phyloP scores from a whole-genome alignment of 306 rosid genomes.

The Geum urbanum region DNA sequence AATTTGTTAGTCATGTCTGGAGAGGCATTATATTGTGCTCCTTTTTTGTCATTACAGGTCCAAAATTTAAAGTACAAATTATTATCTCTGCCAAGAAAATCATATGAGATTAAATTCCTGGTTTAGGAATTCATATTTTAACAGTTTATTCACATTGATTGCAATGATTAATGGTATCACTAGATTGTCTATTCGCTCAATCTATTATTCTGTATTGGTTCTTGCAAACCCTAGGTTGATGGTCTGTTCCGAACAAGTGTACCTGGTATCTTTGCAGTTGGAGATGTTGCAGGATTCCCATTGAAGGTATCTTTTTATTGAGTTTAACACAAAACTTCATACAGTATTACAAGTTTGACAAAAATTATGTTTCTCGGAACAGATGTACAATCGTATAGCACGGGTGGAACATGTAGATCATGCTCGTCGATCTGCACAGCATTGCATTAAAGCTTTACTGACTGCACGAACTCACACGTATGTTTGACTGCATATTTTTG shows the following conservation, averaged over 20 bases:
- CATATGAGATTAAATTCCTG: background rate
- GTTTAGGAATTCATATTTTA: background rate
- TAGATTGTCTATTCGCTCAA: too few species aligned
- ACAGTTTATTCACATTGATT: background rate
- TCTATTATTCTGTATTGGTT: too few species aligned
- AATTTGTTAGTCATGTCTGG: background rate
- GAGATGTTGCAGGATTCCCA: slow-evolving; percentile 90
- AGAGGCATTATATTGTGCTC: background rate
- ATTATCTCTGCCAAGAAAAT: background rate
- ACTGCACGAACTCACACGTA: slow-evolving; percentile 75
- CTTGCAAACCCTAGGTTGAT: slow-evolving; percentile 31
- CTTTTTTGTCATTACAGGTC: background rate
- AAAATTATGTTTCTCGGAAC: slow-evolving; percentile 28
- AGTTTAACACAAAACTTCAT: slow-evolving; percentile 10
- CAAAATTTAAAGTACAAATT: background rate
- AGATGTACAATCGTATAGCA: slow-evolving; percentile 71
- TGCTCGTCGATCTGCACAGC: slow-evolving; percentile 89
- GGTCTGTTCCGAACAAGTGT: slow-evolving; percentile 69
- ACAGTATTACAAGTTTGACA: slow-evolving; percentile 16
- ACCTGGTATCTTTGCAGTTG: slow-evolving; percentile 86
- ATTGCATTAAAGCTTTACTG: slow-evolving; percentile 68
- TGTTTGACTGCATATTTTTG: slow-evolving; percentile 19
- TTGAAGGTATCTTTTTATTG: slow-evolving; percentile 52
- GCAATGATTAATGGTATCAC: background rate
- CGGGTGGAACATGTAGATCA: slow-evolving; percentile 97